These are phyloP conservation scores for Suhomyces taliae DNA, from an alignment of 1,139 yeast genomes.

Conservation along the genomic window DNA sequence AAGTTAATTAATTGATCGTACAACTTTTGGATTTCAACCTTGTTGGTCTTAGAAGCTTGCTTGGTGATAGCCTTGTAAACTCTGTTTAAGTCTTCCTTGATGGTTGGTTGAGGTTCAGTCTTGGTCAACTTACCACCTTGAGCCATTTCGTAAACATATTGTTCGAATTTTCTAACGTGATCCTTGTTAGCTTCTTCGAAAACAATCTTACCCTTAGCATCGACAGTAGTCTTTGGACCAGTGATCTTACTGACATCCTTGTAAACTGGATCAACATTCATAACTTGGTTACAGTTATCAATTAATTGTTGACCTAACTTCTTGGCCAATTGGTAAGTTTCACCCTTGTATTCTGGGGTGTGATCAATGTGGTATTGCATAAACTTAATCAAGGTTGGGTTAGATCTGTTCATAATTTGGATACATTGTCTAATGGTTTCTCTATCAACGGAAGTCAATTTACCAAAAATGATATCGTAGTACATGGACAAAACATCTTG, in stretches of 20 bases:
- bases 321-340: conserved; percentile 83
- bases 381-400: conserved; percentile 88
- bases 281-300: conserved; percentile 90
- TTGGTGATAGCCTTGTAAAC: conserved; percentile 79
- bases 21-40: conserved; percentile 74
- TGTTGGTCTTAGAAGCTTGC: conserved; percentile 65
- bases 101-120: conserved; percentile 59
- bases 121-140: conserved; percentile 86
- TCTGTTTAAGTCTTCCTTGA: conserved; percentile 79
- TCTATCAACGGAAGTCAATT: conserved; percentile 84
- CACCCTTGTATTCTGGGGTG: conserved; percentile 87
- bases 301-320: conserved; percentile 89
- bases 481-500: conserved; percentile 94
- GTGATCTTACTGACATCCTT: conserved; percentile 94
- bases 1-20: conserved; percentile 77
- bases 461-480: conserved; percentile 93
- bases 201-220: conserved; percentile 80
- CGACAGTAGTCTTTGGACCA: conserved; percentile 89
- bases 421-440: conserved; percentile 96
- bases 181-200: conserved; percentile 88
- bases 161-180: conserved; percentile 90
- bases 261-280: conserved; percentile 82
- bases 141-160: conserved; percentile 95
- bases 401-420: conserved; percentile 95
- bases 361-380: conserved; percentile 98